phyloP scores from a whole-genome alignment of 352 stramenopile genomes.

The Pythium catenulatum region DNA sequence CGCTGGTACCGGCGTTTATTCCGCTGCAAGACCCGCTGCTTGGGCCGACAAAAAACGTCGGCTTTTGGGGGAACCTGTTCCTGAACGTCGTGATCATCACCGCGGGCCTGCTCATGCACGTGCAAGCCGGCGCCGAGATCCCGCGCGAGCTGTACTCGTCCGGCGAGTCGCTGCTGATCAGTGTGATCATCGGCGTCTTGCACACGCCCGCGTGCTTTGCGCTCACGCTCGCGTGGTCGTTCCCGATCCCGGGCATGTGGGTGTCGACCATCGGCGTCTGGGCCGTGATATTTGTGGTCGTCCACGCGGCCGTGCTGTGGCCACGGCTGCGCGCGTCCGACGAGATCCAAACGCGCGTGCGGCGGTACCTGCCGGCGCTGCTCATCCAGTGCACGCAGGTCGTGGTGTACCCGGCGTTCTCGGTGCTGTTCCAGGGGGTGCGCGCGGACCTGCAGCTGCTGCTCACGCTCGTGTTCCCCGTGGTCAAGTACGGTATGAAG shows the following conservation, averaged over 20 bases:
- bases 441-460: neutral
- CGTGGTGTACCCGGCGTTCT: slow-evolving; percentile 36
- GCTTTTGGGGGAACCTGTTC: slow-evolving; percentile 3
- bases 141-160: neutral
- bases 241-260: slow-evolving; percentile 18
- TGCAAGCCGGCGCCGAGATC: neutral
- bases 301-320: neutral
- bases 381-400: slow-evolving; percentile 16
- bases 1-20: slow-evolving; percentile 5
- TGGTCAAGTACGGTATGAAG: slow-evolving; percentile 41
- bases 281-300: neutral
- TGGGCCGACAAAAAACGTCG: neutral
- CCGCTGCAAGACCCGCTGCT: slow-evolving; percentile 6
- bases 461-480: slow-evolving; percentile 16
- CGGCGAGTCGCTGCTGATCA: neutral
- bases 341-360: neutral
- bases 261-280: neutral
- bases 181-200: neutral
- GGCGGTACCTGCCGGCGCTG: neutral
- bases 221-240: neutral
- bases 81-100: neutral
- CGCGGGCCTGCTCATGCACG: neutral
- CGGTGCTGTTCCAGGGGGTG: slow-evolving; percentile 12
- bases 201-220: neutral
- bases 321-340: neutral